Evolutionary conservation across 768 basidiomycete species (phyloP), one percentile per base, ranked within the genome.

Genomic region (Cyclocybe cylindracea): DNA sequence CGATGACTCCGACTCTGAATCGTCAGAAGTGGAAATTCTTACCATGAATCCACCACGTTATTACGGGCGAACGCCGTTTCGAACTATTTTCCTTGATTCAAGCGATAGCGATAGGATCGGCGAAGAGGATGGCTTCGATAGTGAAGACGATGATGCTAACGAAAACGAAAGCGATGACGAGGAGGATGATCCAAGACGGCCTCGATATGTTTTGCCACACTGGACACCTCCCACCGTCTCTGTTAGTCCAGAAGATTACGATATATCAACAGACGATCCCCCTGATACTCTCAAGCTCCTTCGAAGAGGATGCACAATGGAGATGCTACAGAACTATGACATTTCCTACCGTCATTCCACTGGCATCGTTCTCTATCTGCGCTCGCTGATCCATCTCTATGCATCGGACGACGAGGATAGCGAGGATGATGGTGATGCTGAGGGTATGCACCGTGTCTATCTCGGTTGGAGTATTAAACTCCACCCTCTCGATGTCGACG

Each of bases 391-490:
- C 5, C 71, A 72, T 29, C 59, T 66, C 7, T 62, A 65, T 44
- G 50, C 51, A 7, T 63, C 61, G 24, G 24, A 24, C 42, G 55
- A 61, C 37, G 52, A 55, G 13, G 57, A 58, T 19, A 45, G 64
- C 19, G 62, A 70, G 24, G 56, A 62, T 32, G 51, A 58, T 37
- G 53, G 39, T 39, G 50, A 62, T 19, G 42, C 45, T 11, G 64
- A 70, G 19, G 68, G 61, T 11, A 70, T 75, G 60, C 71, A 78
- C 56, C 72, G 75, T 24, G 61, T 89, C 7, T 84, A 74, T 55
- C 73, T 90, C 4, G 88, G 88, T 4, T 90, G 85, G 85, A 89
- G 87, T 56, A 76, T 89, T 48, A 57, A 67, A 14, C 65, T 85
- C 42, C 74, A 81, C 50, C 64, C 58, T 10, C 67, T 68, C 37